A percentile compares a stretch with the other conserved stretches of the same genome.
Conservation (phyloP, 139 green algal species). For the Chlorella sp. region DNA sequence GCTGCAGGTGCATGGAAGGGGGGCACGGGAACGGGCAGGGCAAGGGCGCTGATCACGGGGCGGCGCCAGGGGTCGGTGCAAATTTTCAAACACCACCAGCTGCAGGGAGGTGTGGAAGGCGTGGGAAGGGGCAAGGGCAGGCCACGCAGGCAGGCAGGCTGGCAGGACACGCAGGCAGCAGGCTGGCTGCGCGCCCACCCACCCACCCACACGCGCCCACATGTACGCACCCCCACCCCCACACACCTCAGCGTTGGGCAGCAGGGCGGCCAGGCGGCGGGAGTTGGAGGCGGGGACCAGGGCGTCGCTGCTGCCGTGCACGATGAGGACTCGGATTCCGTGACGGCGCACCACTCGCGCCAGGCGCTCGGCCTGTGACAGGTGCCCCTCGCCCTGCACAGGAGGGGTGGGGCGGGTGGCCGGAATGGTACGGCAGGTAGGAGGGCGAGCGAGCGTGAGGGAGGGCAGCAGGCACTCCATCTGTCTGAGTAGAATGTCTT, state of each 20-base stretch:
- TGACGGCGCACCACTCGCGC: conserved; percentile 18
- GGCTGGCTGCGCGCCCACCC: not conserved
- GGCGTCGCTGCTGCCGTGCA: conserved; percentile 77
- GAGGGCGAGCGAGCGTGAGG: too few species aligned
- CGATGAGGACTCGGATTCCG: conserved; percentile 70
- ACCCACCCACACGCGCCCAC: not conserved
- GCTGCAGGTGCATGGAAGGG: not conserved
- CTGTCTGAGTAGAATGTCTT: too few species aligned
- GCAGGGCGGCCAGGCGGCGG: conserved; percentile 61
- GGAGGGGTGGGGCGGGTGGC: not conserved
- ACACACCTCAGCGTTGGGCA: conserved; percentile 60
- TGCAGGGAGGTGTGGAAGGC: not conserved
- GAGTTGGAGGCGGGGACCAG: conserved; percentile 87
- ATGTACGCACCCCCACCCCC: not conserved
- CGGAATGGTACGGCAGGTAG: not conserved
- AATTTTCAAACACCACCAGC: too few species aligned
- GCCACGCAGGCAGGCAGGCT: not conserved
- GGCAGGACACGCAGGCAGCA: not conserved
- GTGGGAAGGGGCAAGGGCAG: too few species aligned
- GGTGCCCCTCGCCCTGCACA: conserved; percentile 34
- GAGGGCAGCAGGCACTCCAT: not conserved
- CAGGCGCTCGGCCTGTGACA: conserved; percentile 54
- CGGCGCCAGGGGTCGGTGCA: too few species aligned
- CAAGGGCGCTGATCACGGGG: too few species aligned
- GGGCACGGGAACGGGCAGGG: not conserved